Base-by-base conservation (phyloP, 179 eudicot species). In the Beta macrorhiza region DNA sequence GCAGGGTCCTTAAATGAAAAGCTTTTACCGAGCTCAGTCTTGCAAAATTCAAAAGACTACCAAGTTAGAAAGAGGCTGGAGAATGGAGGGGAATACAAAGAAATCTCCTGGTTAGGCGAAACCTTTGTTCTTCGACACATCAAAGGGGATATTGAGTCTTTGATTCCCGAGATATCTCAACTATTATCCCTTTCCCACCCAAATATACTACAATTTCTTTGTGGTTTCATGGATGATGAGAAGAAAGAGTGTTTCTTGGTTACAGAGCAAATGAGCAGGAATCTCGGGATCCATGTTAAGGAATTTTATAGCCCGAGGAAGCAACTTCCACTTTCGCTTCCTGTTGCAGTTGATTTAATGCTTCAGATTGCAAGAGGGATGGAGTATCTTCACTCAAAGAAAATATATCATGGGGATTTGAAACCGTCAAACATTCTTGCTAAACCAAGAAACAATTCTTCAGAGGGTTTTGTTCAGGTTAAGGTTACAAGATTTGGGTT, bases 311-410 rank as follows among this genome's bases (percentile, higher is more conserved):
- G 84, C 14, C 88, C 89, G 3, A 92, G 84, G 84, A 93, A 89
- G 73, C 84, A 83, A 45, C 57, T 87, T 44, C 90, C 92, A 16
- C 86, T 91, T 62, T 74, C 95, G 74, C 83, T 88, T 74, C 86
- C 89, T 17, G 88, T 82, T 65, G 92, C 89, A 4, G 86, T 93
- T 29, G 97, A 92, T 82, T 82, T 91, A 56, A 90, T 93, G 93
- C 92, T 92, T 76, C 98, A 93, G 87, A 89, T 92, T 71, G 94
- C 97, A 52, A 84, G 98, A 89, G 98, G 97, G 25, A 89, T 93
- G 95, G 98, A 93, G 67, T 93, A 93, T 83, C 90, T 92, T 55
- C 98, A 93, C 79, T 91, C 95, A 0, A 90, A 88, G 77, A 82
- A 90, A 44, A 88, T 93, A 74, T 90, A 84, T 55, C 98, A 91